Base-by-base conservation (phyloP, 106 monocot species). In the Apostasia shenzhenica region DNA sequence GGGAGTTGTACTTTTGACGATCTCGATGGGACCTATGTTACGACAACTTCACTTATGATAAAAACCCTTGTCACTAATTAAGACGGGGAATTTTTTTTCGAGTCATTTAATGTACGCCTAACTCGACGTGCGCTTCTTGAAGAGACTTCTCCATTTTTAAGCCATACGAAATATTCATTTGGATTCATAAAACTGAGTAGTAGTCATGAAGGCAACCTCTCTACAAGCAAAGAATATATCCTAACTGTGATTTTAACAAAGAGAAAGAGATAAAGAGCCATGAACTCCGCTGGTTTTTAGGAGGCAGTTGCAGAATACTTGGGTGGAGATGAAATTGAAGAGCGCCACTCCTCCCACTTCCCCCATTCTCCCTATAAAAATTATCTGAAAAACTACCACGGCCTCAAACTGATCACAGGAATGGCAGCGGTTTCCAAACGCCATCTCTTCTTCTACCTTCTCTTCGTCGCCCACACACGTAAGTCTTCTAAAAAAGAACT, bases 381-480 rank as follows among this genome's bases (percentile, higher is more conserved):
- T 14, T 39, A 1, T 10, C 2, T 14, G 8, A 50, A 50, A 61
- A 5, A 45, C 12, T 47, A 39, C 2, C 8, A 58, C 58, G 39
- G 39, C 56, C 26, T 9, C 1, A 56, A 9, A 14, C 41, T 3
- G 41, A 12, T 61, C 14, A 67, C 44, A 45, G n/a, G 13, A 4
- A 76, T 61, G 70, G 45, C 45, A 67, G 38, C 14, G 57, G 45
- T 55, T 65, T 57, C 54, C 46, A 78, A 51, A 47, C 47, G 26
- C 39, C 67, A 68, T 3, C 39, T 62, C 67, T 5, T 59, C 67
- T 41, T 73, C 67, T 14, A 48, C 59, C 7, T 60, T 59, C 26
- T 78, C 72, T 72, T 26, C 68, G 11, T 72, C 53, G 54, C 44
- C 72, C 37, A 67, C 67, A 45, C 78, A 46, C 41, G 78, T 73